Base-by-base conservation (phyloP, 2,329 filamentous ascomycete genomes). In the Verticillium klebahnii region DNA sequence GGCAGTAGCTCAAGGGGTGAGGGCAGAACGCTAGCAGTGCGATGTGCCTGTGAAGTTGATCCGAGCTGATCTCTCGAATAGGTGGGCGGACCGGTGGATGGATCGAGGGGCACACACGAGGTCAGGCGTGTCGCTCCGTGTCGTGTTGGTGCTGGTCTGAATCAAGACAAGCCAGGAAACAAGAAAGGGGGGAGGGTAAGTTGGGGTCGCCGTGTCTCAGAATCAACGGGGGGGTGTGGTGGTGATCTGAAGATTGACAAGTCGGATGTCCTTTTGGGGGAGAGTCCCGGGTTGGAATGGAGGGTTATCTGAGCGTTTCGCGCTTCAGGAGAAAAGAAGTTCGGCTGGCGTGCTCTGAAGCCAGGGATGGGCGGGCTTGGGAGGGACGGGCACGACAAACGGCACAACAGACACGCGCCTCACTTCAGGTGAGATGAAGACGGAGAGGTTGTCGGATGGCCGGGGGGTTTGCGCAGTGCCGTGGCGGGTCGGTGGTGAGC, bases 161-260 rank as follows among this genome's bases (percentile, higher is more conserved):
- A 50, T 50, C 40, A 50, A 50, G 40, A 50, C 40, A 50, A 50
- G 23, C 40, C n/a, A 50, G 40, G 40, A 50, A 50, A 56, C 55
- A 56, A 32, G 55, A 56, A 32, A 25, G 55, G 29, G 32, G 25
- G 55, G 55, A 56, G 29, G 55, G 25, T 56, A 34, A 15, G 55
- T 56, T 37, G 55, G 40, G 40, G 40, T 50, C 40, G 57, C 40
- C 57, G n/a, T 59, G 58, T 59, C 58, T 59, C 58, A 59, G 58
- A 36, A 59, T 55, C 40, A 54, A 36, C 58, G 39, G 32, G 58
- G 58, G 32, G 54, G 40, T 59, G 29, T 36, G 31, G 19, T 36
- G n/a, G 19, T 57, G 55, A 37, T 57, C 55, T 57, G 55, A 36
- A 34, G 55, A 56, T 23, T 58, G 34, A 23, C 45, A 50, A 50